These are phyloP conservation scores for Amanita pallidorosea DNA, from an alignment of 768 basidiomycete species.

Conservation along the genomic window DNA sequence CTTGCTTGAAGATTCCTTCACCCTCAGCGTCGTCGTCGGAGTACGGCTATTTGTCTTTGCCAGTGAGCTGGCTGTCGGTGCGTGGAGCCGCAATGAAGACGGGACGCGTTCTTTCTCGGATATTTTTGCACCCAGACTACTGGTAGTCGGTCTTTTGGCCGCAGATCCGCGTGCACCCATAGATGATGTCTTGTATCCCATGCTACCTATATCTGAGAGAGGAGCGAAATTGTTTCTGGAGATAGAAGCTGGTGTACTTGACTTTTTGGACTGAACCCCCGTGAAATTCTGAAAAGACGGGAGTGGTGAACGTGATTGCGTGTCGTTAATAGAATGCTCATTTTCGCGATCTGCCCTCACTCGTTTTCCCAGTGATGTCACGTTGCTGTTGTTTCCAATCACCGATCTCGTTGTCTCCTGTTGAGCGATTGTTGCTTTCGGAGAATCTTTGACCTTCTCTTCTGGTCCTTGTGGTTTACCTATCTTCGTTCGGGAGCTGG, in stretches of 20 bases:
- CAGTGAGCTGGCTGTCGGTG: slow-evolving; percentile 70
- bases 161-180: slow-evolving; percentile 15
- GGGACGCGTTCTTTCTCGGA: slow-evolving; percentile 12
- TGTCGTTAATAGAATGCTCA: slow-evolving; percentile 1
- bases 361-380: not conserved
- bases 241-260: not conserved
- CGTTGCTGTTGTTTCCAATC: not conserved
- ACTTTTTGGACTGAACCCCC: not conserved
- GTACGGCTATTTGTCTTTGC: slow-evolving; percentile 36
- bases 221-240: not conserved
- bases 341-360: not conserved
- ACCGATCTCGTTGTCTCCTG: not conserved
- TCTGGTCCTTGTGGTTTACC: not conserved
- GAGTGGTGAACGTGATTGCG: slow-evolving; percentile 18
- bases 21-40: not conserved
- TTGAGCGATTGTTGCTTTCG: not conserved
- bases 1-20: slow-evolving; percentile 8
- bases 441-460: not conserved
- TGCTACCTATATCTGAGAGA: not conserved
- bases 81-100: slow-evolving; percentile 40
- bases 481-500: slow-evolving; percentile 5
- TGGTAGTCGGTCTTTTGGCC: slow-evolving; percentile 13
- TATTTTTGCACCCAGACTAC: slow-evolving; percentile 24
- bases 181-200: not conserved
- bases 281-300: slow-evolving; percentile 10